phyloP scores from a whole-genome alignment of 78 protist genomes.

The Creolimax fragrantissima region DNA sequence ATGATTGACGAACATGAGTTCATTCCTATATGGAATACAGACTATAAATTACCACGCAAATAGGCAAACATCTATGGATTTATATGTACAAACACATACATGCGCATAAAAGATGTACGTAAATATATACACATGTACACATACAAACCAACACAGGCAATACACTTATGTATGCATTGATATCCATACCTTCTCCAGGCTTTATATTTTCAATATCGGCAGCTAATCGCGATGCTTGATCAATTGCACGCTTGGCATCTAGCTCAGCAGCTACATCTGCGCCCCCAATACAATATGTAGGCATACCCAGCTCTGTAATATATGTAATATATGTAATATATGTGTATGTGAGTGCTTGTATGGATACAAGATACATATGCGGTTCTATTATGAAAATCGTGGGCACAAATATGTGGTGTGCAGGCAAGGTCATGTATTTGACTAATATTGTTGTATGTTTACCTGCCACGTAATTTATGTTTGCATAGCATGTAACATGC shows the following conservation, averaged over 20 bases:
- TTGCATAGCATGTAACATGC: too few relatives aligned
- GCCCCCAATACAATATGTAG: conserved; percentile 15
- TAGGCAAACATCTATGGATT: background rate
- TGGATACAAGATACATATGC: background rate
- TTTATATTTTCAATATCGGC: background rate
- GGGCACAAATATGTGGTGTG: background rate
- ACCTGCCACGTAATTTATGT: too few relatives aligned
- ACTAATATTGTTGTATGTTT: background rate
- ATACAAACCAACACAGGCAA: background rate
- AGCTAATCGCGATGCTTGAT: conserved; percentile 18
- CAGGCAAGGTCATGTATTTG: background rate
- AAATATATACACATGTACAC: background rate
- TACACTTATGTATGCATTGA: background rate
- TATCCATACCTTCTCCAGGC: background rate
- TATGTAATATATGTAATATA: background rate
- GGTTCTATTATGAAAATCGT: background rate
- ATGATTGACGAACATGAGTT: background rate
- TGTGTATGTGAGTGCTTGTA: background rate
- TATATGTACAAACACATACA: background rate
- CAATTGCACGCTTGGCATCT: conserved; percentile 30
- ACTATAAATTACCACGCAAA: background rate
- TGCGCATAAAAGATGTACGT: background rate
- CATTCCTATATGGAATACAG: background rate
- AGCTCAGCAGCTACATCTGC: conserved; percentile 3
- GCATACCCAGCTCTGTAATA: background rate